Conservation (phyloP, 1,284 basidiomycete genomes). For the Testicularia cyperi region DNA sequence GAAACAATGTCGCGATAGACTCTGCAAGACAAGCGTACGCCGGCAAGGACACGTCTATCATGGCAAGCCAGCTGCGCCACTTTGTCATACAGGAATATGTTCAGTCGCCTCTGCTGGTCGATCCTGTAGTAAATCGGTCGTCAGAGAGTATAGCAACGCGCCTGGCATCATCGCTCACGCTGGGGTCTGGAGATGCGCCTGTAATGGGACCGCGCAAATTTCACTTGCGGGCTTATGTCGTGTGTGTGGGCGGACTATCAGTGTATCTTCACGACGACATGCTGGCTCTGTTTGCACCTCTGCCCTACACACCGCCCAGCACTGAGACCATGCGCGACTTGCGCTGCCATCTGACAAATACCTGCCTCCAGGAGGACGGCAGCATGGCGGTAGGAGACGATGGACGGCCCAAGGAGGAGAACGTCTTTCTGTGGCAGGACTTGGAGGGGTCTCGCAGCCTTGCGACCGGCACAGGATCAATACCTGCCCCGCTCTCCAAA, state of each 20-base stretch:
- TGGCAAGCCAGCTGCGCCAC: conserved; percentile 79
- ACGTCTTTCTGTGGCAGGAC: conserved; percentile 42
- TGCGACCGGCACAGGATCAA: too few relatives aligned
- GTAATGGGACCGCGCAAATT: conserved; percentile 65
- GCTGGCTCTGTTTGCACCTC: conserved; percentile 74
- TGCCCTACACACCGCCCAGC: conserved; percentile 29
- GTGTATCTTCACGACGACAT: conserved; percentile 73
- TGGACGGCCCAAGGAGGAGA: conserved; percentile 39
- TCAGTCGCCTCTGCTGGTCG: conserved; percentile 25
- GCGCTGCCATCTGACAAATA: conserved; percentile 86
- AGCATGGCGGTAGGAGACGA: conserved; percentile 36
- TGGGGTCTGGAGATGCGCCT: neutral
- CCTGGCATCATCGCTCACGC: conserved; percentile 7
- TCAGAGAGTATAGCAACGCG: too few relatives aligned
- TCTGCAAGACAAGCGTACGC: neutral
- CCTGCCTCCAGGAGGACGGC: conserved; percentile 72
- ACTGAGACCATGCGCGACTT: conserved; percentile 65
- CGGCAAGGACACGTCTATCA: conserved; percentile 50
- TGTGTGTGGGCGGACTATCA: conserved; percentile 66
- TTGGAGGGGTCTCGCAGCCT: conserved; percentile 59
- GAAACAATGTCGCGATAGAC: neutral
- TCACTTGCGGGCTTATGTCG: conserved; percentile 89
- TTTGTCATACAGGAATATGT: conserved; percentile 86
- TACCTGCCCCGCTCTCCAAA: too few relatives aligned
- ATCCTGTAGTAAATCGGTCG: too few relatives aligned